phyloP scores from a whole-genome alignment of 164 flowering plant genomes.

The Stephania yunnanensis region DNA sequence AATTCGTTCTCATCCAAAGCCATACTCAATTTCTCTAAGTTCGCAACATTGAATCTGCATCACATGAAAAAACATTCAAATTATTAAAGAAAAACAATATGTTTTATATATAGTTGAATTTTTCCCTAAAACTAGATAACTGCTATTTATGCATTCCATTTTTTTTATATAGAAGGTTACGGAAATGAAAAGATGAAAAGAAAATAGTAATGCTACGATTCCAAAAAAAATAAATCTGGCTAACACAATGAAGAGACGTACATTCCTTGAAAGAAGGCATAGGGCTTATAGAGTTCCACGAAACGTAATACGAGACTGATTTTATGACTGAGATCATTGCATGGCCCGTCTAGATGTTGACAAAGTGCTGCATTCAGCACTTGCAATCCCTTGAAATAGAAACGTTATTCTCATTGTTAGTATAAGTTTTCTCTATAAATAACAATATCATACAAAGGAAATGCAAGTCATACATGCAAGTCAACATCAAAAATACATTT shows the following conservation, averaged over 20 bases:
- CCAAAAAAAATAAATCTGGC: too few relatives aligned
- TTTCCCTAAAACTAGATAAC: too few relatives aligned
- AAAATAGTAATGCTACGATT: too few relatives aligned
- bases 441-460: too few relatives aligned
- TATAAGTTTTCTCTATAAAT: too few relatives aligned
- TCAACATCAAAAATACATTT: too few relatives aligned
- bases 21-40: conserved; percentile 37
- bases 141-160: too few relatives aligned
- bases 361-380: conserved; percentile 33
- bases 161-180: too few relatives aligned
- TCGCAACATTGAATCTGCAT: conserved; percentile 58
- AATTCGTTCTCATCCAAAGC: conserved; percentile 13
- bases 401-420: neutral
- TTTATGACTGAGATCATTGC: conserved; percentile 27
- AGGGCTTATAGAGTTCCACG: conserved; percentile 50
- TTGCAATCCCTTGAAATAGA: conserved; percentile 31
- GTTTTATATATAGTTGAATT: too few relatives aligned
- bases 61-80: neutral
- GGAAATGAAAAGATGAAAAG: too few relatives aligned
- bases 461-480: too few relatives aligned
- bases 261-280: conserved; percentile 50
- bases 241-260: conserved; percentile 19
- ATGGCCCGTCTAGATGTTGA: conserved; percentile 18
- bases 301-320: conserved; percentile 36
- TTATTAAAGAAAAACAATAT: too few relatives aligned